These are phyloP conservation scores for Lactarius sanguifluus DNA, from an alignment of 768 basidiomycete genomes.

Conservation along the genomic window DNA sequence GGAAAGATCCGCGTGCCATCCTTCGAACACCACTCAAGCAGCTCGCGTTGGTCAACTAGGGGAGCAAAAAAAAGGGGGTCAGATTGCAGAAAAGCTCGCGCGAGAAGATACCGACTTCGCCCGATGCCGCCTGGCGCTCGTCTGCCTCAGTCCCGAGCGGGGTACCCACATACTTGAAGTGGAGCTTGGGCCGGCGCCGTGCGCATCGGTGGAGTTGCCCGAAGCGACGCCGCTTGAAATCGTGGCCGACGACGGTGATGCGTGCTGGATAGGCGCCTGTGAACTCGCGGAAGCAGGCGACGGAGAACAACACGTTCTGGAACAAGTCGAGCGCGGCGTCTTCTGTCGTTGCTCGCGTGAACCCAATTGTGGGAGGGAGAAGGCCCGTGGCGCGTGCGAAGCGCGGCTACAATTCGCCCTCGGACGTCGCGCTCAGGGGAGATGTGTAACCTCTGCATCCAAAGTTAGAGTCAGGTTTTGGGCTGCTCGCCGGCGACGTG, in stretches of 20 bases:
- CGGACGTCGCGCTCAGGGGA: no score
- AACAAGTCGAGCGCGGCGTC: slow-evolving; percentile 87
- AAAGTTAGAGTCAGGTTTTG: not conserved
- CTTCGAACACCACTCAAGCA: no score
- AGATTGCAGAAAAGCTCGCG: no score
- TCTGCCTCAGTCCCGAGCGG: no score
- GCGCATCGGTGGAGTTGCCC: slow-evolving; percentile 81
- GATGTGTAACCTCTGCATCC: slow-evolving; percentile 77
- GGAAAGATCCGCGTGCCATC: no score
- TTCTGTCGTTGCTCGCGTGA: slow-evolving; percentile 64
- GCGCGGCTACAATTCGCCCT: slow-evolving; percentile 86
- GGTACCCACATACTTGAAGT: no score
- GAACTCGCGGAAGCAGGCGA: slow-evolving; percentile 88
- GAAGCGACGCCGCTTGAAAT: no score
- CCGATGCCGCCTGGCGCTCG: no score
- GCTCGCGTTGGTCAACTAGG: no score
- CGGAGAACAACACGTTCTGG: slow-evolving; percentile 89
- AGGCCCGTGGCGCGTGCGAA: slow-evolving; percentile 64
- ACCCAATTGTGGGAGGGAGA: slow-evolving; percentile 41
- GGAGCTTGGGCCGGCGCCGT: no score
- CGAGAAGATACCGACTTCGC: no score
- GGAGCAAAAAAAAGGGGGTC: no score
- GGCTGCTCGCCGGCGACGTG: not conserved
- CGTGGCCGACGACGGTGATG: slow-evolving; percentile 93
- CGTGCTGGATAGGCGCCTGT: slow-evolving; percentile 69